These are phyloP conservation scores for Mariannaea elegans DNA, from an alignment of 2,329 filamentous ascomycete genomes.

Conservation along the genomic window DNA sequence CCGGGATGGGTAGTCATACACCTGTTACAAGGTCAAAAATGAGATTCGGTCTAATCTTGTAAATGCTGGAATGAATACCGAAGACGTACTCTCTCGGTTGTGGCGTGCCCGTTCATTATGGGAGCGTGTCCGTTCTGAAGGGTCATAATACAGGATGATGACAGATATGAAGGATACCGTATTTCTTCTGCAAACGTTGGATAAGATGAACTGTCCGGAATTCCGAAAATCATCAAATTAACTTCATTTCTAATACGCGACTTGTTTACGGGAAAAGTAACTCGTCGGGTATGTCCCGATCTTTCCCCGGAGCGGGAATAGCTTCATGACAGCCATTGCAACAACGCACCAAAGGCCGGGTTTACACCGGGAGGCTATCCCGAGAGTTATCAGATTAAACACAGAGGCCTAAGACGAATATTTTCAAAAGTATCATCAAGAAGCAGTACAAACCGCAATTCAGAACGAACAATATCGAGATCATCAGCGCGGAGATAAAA, in stretches of 20 bases:
- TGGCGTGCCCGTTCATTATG: not conserved
- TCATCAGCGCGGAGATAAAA: no score
- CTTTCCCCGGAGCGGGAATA: not conserved
- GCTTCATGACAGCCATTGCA: not conserved
- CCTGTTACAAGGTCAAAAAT: no score
- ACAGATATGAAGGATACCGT: no score
- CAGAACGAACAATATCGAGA: not conserved
- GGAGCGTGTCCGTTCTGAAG: not conserved
- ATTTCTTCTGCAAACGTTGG: not conserved
- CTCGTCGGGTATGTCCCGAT: not conserved
- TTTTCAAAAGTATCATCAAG: not conserved
- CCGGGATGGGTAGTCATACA: slow-evolving; percentile 11
- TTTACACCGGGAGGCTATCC: not conserved
- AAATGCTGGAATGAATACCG: no score
- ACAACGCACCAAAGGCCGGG: not conserved
- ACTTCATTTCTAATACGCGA: not conserved
- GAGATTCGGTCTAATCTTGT: no score
- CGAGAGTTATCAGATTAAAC: not conserved
- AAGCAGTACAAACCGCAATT: not conserved
- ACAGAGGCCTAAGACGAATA: not conserved
- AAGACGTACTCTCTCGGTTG: no score
- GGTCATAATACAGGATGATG: not conserved
- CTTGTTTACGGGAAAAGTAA: not conserved
- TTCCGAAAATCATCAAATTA: not conserved
- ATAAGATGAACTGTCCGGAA: not conserved